Base-by-base conservation (phyloP, 2,329 filamentous ascomycete species). In the Chrysosporium queenslandicum region DNA sequence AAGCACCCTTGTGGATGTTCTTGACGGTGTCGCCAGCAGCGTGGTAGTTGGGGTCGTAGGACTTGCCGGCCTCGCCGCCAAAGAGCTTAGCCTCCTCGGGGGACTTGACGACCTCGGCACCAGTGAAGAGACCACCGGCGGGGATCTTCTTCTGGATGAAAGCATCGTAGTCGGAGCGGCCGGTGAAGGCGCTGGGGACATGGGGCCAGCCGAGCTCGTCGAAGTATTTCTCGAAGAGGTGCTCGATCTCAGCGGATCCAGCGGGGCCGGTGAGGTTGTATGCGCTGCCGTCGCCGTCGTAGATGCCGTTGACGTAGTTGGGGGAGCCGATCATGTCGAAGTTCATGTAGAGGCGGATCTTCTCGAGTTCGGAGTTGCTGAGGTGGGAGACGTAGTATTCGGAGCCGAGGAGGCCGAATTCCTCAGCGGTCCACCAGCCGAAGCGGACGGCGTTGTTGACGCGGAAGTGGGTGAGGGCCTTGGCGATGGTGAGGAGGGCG, bases 41-140 rank as follows among this genome's bases (percentile, higher is more conserved):
- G 59, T 82, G 79, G 64, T 82, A 82, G 64, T 80, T 79, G 16
- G 66, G 63, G 59, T 82, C 78, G 58, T 75, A 79, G 30, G 71
- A 66, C n/a, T 72, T 67, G 37, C 75, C 85, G 0, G 80, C 82
- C 55, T 74, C 71, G 34, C 86, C 86, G n/a, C 86, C 86, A 64
- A 88, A 91, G 68, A 80, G 68, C 37, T 70, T 71, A 1, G 69
- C 77, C 63, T 90, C 83, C 30, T 80, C 75, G 46, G 75, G 69
- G 0, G 84, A 87, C 78, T 89, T 90, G 69, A 86, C 66, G 11
- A 78, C 83, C 67, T 90, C 86, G 1, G 86, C 86, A 36, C 86
- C 86, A 1, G 86, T 88, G 51, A 85, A 85, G 55, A 90, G 80
- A 27, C 86, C 86, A 21, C 86, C 85, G 0, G 80, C 80, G 0